phyloP scores from a whole-genome alignment of 208 protist species.

The Strigomonas culicis region DNA sequence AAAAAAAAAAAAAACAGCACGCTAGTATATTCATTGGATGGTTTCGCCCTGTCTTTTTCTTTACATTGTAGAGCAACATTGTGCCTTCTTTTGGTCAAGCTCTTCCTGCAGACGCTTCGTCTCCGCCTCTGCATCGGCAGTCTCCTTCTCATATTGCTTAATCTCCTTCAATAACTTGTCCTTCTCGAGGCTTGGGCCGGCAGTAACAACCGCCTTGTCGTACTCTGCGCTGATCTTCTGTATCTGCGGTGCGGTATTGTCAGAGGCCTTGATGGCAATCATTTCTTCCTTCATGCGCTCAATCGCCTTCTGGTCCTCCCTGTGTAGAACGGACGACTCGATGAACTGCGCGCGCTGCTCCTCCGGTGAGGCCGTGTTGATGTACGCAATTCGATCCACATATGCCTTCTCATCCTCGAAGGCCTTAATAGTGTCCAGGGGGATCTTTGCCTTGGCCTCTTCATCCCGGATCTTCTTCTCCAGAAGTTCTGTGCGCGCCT shows the following conservation, averaged over 20 bases:
- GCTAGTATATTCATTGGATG: neutral
- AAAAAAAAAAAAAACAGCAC: slow-evolving; percentile 11
- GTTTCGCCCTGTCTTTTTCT: slow-evolving; percentile 1
- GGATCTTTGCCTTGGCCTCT: slow-evolving; percentile 23
- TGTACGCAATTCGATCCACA: slow-evolving; percentile 41
- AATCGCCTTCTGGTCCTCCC: slow-evolving; percentile 19
- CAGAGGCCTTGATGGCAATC: slow-evolving; percentile 12
- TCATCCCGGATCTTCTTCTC: slow-evolving; percentile 39
- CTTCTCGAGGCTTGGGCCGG: slow-evolving; percentile 37
- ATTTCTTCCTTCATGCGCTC: slow-evolving; percentile 29
- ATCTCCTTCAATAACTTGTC: slow-evolving; percentile 43
- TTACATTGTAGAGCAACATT: slow-evolving; percentile 72
- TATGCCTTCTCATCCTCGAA: slow-evolving; percentile 33
- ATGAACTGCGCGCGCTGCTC: slow-evolving; percentile 41
- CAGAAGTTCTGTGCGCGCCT: slow-evolving; percentile 31
- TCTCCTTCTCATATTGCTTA: slow-evolving; percentile 52
- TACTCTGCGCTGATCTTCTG: slow-evolving; percentile 38
- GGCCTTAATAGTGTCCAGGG: slow-evolving; percentile 24
- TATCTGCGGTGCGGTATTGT: slow-evolving; percentile 21
- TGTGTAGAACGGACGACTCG: slow-evolving; percentile 18
- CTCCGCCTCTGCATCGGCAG: slow-evolving; percentile 41
- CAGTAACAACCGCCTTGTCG: slow-evolving; percentile 27
- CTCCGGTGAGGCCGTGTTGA: slow-evolving; percentile 51
- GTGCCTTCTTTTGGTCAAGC: slow-evolving; percentile 44
- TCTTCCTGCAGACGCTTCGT: slow-evolving; percentile 39